Percentiles rank a stretch among this genome's conserved stretches.
phyloP scores from a whole-genome alignment of 129 eudicot genomes.

The Tagetes patula region DNA sequence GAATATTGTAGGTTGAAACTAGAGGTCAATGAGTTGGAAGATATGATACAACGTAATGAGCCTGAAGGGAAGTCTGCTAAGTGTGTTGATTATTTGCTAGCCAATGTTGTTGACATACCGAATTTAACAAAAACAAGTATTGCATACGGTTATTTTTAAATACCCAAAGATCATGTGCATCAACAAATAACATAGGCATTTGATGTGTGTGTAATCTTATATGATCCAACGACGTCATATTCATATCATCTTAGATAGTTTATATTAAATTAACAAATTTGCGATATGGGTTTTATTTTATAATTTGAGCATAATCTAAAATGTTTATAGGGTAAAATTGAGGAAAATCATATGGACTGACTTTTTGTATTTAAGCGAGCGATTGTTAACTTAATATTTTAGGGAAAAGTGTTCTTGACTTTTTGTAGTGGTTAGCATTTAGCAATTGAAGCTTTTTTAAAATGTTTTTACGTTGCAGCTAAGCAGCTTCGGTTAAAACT shows the following conservation, averaged over 20 bases:
- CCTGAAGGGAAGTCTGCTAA: conserved; percentile 22
- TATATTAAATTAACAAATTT: neutral
- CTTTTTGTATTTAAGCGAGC: no score
- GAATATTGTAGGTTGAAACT: conserved; percentile 36
- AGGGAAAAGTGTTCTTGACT: no score
- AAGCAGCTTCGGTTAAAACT: no score
- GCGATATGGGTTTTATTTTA: neutral
- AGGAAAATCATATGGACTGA: no score
- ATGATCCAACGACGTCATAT: neutral
- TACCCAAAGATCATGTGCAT: neutral
- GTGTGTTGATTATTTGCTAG: conserved; percentile 31
- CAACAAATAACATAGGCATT: neutral
- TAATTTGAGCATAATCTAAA: neutral
- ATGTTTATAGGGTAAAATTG: no score
- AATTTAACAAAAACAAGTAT: conserved; percentile 54
- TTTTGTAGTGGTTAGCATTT: no score
- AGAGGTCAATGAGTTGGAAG: conserved; percentile 53
- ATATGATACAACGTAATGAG: conserved; percentile 26
- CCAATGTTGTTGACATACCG: conserved; percentile 41
- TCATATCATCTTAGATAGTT: neutral
- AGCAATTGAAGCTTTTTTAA: no score
- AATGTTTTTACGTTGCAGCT: no score
- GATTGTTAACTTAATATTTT: no score
- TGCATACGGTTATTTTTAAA: neutral
- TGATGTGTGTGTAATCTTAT: conserved; percentile 6